phyloP scores from a whole-genome alignment of 2,329 filamentous ascomycete species.

The Bipolaris victoriae region DNA sequence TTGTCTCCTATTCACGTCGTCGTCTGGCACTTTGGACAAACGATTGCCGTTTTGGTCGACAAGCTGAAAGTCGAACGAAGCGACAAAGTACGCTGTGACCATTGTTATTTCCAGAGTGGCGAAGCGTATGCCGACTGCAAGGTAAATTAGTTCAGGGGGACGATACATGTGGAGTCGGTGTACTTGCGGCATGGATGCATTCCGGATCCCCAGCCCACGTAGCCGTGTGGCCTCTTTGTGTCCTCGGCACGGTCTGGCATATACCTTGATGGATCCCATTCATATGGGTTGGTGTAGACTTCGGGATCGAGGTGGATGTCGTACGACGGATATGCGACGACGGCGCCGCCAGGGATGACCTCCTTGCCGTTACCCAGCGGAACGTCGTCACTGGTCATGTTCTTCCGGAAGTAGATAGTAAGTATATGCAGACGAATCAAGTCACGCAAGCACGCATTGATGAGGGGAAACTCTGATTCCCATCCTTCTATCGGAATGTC shows the following conservation, averaged over 20 bases:
- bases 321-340: conserved; percentile 54
- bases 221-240: conserved; percentile 43
- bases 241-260: conserved; percentile 57
- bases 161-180: neutral
- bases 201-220: conserved; percentile 48
- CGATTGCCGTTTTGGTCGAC: conserved; percentile 50
- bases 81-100: conserved; percentile 46
- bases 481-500: conserved; percentile 59
- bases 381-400: conserved; percentile 55
- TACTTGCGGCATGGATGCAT: conserved; percentile 51
- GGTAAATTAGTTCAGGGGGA: neutral
- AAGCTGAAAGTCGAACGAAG: conserved; percentile 57
- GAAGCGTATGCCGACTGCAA: neutral
- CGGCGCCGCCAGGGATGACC: conserved; percentile 58
- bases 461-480: conserved; percentile 61
- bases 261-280: conserved; percentile 60
- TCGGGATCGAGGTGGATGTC: conserved; percentile 58
- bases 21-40: conserved; percentile 35
- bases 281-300: conserved; percentile 57
- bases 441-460: conserved; percentile 61
- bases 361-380: conserved; percentile 53
- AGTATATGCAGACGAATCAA: conserved; percentile 59
- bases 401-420: conserved; percentile 60
- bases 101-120: neutral
- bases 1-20: conserved; percentile 48